A percentile compares a stretch with the other conserved stretches of the same genome.
phyloP scores from a whole-genome alignment of 352 stramenopile species.

The Pythium aristosporum region DNA sequence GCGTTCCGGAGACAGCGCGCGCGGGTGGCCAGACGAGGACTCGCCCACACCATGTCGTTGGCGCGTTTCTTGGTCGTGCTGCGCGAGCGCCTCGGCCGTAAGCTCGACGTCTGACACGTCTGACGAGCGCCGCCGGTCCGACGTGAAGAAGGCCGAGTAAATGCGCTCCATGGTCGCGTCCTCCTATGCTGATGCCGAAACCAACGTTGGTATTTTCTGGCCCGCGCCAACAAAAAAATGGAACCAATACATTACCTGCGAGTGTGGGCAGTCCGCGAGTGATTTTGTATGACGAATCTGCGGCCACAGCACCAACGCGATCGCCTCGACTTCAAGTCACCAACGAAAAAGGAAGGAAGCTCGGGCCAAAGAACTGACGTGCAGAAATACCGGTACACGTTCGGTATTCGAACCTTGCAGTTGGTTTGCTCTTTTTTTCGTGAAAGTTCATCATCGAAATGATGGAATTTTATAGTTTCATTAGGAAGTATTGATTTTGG shows the following conservation, averaged over 20 bases:
- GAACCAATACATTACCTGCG: not conserved
- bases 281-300: slow-evolving; percentile 18
- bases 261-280: not conserved
- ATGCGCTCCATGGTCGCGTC: slow-evolving; percentile 69
- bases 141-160: slow-evolving; percentile 85
- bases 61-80: slow-evolving; percentile 56
- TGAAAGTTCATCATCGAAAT: too few species aligned
- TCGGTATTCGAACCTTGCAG: too few species aligned
- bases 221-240: not conserved
- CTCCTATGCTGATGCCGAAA: not conserved
- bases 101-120: slow-evolving; percentile 35
- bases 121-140: slow-evolving; percentile 35
- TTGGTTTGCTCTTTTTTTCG: too few species aligned
- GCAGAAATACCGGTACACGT: too few species aligned
- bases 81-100: slow-evolving; percentile 59
- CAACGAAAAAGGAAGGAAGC: not conserved
- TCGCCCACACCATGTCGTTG: not conserved
- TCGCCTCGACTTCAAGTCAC: slow-evolving; percentile 15
- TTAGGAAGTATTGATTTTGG: too few species aligned
- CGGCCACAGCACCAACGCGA: not conserved
- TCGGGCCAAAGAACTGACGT: slow-evolving; percentile 4
- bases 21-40: not conserved
- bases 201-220: not conserved
- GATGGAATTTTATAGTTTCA: too few species aligned
- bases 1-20: not conserved